Conservation (phyloP, 306 rosid genomes). For the Cucumis hystrix region DNA sequence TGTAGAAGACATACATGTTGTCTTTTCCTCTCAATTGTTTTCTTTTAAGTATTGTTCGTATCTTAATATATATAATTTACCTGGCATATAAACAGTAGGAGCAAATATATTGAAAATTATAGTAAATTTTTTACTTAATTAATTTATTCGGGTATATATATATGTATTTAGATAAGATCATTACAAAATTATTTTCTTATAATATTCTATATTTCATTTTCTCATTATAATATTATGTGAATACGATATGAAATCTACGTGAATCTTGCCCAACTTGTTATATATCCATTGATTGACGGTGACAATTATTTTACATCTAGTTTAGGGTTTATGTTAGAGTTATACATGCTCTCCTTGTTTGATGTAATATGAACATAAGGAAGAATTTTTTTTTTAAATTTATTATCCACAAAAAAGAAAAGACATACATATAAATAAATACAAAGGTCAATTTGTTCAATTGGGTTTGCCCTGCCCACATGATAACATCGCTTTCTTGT, state of each 20-base stretch:
- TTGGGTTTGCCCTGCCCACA: slow-evolving; percentile 8
- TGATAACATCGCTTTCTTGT: slow-evolving; percentile 18
- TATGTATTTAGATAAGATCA: not conserved
- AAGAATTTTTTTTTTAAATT: not conserved
- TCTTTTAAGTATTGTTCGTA: not conserved
- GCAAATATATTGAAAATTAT: not conserved
- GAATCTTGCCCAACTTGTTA: not conserved
- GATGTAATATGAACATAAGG: not conserved
- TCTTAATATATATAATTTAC: not conserved
- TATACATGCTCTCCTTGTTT: not conserved
- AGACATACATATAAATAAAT: not conserved
- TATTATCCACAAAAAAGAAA: not conserved
- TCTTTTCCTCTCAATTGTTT: not conserved
- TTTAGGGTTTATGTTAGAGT: not conserved
- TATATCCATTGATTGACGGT: not conserved
- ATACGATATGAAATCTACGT: not conserved
- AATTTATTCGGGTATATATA: not conserved
- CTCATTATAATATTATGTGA: not conserved
- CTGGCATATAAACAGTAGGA: not conserved
- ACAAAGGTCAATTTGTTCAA: slow-evolving; percentile 18
- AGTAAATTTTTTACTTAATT: not conserved
- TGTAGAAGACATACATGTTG: not conserved
- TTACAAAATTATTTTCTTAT: not conserved
- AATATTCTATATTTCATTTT: not conserved
- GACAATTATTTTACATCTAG: not conserved